Base-by-base conservation (phyloP, 306 rosid genomes). In the Parietaria judaica region DNA sequence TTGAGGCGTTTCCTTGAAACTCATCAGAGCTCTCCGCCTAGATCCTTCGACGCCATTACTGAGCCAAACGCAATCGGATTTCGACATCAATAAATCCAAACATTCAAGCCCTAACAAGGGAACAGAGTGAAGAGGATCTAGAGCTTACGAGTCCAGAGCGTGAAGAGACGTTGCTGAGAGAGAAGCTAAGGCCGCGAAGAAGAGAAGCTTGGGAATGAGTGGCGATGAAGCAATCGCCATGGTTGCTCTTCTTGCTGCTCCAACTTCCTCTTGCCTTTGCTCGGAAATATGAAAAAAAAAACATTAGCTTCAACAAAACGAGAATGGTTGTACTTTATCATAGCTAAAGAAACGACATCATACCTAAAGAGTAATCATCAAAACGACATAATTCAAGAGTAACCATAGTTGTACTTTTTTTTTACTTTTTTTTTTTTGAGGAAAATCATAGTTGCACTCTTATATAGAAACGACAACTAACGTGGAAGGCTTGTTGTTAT, bases 1-100 rank as follows among this genome's bases (percentile, higher is more conserved):
- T 10, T 47, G 46, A 51, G 80, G 84, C 13, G 78, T 77, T 49
- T 91, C 97, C 74, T 69, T 83, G 71, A 91, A 81, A 78, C 86
- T 74, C 77, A 83, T 52, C 53, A 87, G 79, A 82, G 66, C 74
- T 74, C 97, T 85, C 47, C 78, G 78, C 63, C 79, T 74, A 54
- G 80, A 54, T 41, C 61, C 83, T 61, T 72, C 65, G 69, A 54
- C 72, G 41, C 65, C 72, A 55, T 72, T 69, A 60, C 86, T 79
- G 68, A 63, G 38, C 71, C 72, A 71, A 68, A 67, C 76, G 15
- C 51, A 54, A 71, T 70, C 76, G 54, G 3, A 14, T 58, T 71
- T 66, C 36, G 53, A 48, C 61, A 14, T 56, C 52, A 61, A 9
- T 34, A 35, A 48, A 72, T 74, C 66, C 54, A 43, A 69, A 6